phyloP scores from a whole-genome alignment of 1,139 yeast species.

The Candida neerlandica region DNA sequence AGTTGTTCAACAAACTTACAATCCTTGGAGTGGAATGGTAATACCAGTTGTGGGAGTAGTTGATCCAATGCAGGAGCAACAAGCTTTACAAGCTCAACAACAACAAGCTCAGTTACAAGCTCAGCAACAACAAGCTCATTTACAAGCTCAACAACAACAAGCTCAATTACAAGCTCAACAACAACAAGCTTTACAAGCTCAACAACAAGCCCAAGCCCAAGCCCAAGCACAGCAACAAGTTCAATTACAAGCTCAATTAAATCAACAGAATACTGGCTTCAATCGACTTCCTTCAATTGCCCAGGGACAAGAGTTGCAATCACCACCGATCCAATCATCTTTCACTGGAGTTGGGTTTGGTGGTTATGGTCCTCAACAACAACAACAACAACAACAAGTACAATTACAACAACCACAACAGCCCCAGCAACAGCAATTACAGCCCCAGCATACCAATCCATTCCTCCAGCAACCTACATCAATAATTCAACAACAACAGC shows the following conservation, averaged over 20 bases:
- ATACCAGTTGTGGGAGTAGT: conserved; percentile 16
- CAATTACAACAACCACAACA: conserved; percentile 21
- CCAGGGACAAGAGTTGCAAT: conserved; percentile 19
- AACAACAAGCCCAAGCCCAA: conserved; percentile 12
- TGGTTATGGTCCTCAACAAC: conserved; percentile 43
- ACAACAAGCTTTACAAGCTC: conserved; percentile 12
- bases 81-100: conserved; percentile 13
- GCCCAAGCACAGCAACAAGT: conserved; percentile 13
- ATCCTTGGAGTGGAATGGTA: conserved; percentile 42
- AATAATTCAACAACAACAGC: conserved; percentile 19
- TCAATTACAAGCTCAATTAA: conserved; percentile 16
- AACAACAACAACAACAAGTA: conserved; percentile 9
- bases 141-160: conserved; percentile 8
- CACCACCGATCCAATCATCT: conserved; percentile 22
- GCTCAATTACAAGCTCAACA: conserved; percentile 11
- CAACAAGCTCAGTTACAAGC: conserved; percentile 11
- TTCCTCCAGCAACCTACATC: conserved; percentile 21
- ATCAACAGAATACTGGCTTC: conserved; percentile 12
- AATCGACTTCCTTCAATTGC: conserved; percentile 16
- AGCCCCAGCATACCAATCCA: conserved; percentile 31
- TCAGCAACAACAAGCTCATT: conserved; percentile 9
- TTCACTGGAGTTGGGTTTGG: conserved; percentile 64
- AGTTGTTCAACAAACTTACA: conserved; percentile 45
- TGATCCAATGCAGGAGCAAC: conserved; percentile 18
- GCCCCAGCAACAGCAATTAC: conserved; percentile 11